A percentile compares a stretch with the other conserved stretches of the same genome.
Evolutionary conservation across 1,284 basidiomycete species (phyloP).

Genomic region (Rhizopogon hawkerae): DNA sequence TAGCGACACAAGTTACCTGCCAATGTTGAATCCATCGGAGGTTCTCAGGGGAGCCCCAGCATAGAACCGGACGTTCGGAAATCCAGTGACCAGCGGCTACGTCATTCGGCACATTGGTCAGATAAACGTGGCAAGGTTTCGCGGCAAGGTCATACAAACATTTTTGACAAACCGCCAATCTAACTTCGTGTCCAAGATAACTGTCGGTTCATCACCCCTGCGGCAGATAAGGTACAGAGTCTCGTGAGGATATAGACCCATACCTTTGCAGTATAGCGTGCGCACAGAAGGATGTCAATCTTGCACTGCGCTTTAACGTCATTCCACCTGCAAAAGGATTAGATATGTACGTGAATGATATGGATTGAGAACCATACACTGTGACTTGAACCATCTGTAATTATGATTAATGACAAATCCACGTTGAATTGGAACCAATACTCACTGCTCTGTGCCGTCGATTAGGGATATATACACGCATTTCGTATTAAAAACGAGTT

Average conservation of each 20-base stretch:
- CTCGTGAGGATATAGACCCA: constrained; percentile 16
- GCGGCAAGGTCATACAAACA: constrained; percentile 32
- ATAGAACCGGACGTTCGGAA: constrained; percentile 77
- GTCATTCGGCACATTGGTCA: constrained; percentile 1
- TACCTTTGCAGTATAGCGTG: constrained; percentile 79
- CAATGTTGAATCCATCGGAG: constrained; percentile 84
- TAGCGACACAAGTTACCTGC: constrained; percentile 44
- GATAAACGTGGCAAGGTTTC: background rate
- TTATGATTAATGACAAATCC: constrained; percentile 5
- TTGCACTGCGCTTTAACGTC: constrained; percentile 42
- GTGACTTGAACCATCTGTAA: constrained; percentile 73
- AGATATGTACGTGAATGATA: constrained; percentile 1
- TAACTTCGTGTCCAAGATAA: constrained; percentile 68
- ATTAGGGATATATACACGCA: constrained; percentile 77
- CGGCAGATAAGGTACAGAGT: constrained; percentile 8
- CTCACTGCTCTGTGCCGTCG: constrained; percentile 74
- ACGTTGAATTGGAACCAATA: constrained; percentile 8
- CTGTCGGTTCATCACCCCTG: constrained; percentile 81
- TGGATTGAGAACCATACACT: constrained; percentile 40
- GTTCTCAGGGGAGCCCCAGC: constrained; percentile 87
- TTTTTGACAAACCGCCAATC: constrained; percentile 89
- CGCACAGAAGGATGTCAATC: constrained; percentile 71
- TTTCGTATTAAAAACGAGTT: constrained; percentile 88
- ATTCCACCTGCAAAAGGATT: constrained; percentile 47
- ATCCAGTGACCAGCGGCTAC: constrained; percentile 67